These are phyloP conservation scores for Phytomonas francai DNA, from an alignment of 208 protist genomes.

Conservation along the genomic window DNA sequence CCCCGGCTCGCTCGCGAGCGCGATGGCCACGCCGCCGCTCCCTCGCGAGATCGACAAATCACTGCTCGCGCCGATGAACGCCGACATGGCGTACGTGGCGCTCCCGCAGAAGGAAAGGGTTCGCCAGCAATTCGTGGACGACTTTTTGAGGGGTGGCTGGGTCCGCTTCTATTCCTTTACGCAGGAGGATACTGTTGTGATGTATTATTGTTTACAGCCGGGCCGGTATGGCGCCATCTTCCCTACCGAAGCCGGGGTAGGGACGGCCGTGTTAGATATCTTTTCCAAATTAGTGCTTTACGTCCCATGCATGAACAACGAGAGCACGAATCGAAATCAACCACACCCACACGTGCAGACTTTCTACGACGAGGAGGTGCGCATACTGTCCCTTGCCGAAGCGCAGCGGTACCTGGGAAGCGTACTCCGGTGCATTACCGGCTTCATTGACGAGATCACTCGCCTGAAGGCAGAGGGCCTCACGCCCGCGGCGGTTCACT, in stretches of 20 bases:
- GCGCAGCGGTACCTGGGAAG: slow-evolving; percentile 61
- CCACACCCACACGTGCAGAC: slow-evolving; percentile 84
- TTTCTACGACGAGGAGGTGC: slow-evolving; percentile 81
- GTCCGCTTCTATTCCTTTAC: slow-evolving; percentile 82
- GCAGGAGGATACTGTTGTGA: slow-evolving; percentile 66
- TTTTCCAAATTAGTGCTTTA: slow-evolving; percentile 78
- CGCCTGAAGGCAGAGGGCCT: slow-evolving; percentile 58
- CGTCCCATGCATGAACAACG: slow-evolving; percentile 80
- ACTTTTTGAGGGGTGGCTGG: slow-evolving; percentile 80
- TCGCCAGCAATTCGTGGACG: slow-evolving; percentile 73
- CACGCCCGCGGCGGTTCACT: slow-evolving; percentile 64
- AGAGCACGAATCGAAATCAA: slow-evolving; percentile 73
- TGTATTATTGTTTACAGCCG: slow-evolving; percentile 86
- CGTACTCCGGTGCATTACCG: slow-evolving; percentile 68
- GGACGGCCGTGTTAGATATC: slow-evolving; percentile 76
- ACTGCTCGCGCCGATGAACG: slow-evolving; percentile 1
- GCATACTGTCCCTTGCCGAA: slow-evolving; percentile 58
- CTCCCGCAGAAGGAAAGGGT: slow-evolving; percentile 60
- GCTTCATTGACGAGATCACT: slow-evolving; percentile 62
- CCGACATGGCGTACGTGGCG: slow-evolving; percentile 55
- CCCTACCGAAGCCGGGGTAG: slow-evolving; percentile 66
- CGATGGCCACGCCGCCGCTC: slow-evolving; percentile 16
- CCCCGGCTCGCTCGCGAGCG: slow-evolving; percentile 37
- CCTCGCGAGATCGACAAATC: slow-evolving; percentile 6
- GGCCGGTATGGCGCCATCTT: slow-evolving; percentile 83